Base-by-base conservation (phyloP, 129 eudicot genomes). In the Artemisia argyi region DNA sequence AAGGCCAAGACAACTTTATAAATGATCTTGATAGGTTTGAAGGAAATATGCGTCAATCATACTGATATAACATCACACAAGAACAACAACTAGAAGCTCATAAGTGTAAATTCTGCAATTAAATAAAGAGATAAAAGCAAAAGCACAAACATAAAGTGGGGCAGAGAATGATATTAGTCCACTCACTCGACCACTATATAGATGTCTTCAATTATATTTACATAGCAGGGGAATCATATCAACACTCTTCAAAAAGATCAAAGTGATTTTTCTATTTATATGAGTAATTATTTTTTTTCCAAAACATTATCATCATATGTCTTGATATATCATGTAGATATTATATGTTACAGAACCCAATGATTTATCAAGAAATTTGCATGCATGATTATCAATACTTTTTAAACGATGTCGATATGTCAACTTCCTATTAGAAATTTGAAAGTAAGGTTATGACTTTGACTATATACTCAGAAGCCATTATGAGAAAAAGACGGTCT, bases 111-210 rank as follows among this genome's bases (percentile, higher is more conserved):
- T 56, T n/a, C 11, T 11, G 16, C 28, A 75, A 66, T 1, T 66
- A 66, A 55, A 56, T 47, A 35, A 64, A 53, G 19, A 14, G 9
- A 19, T 1, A 73, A 30, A 61, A 49, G 8, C 10, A 65, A 75
- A 47, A 15, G 13, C 69, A 73, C 14, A 61, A 73, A 73, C 61
- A 61, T 48, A 26, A 72, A 60, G 50, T 24, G 61, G 69, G 52
- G 51, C 9, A 39, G 1, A 28, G 69, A 65, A 65, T 52, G 57
- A 16, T 52, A 52, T 52, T 52, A 13, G 18, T 15, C 57, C 57
- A 11, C 16, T 39, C 2, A 39, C 46, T 39, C 46, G 46, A 7
- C 46, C 46, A 39, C 11, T 39, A 39, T 39, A 39, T 39, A 7
- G 10, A 39, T 39, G 46, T 39, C 46, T 39, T 39, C 46, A 39